These are phyloP conservation scores for Trichoderma sp. DNA, from an alignment of 2,329 filamentous ascomycete genomes.

Conservation along the genomic window DNA sequence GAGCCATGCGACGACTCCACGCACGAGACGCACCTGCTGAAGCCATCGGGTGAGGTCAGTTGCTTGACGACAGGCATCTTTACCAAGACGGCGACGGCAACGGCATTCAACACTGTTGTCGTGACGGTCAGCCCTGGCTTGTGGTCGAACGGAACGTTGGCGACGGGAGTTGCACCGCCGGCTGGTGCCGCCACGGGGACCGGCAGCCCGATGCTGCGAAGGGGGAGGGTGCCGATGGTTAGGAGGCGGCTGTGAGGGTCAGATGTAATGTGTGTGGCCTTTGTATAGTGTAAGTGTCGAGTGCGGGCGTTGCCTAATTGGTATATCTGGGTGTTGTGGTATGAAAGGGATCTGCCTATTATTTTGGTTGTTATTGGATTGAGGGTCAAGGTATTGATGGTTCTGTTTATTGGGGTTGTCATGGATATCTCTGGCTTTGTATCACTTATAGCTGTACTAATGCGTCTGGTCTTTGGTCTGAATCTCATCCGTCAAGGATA, in stretches of 20 bases:
- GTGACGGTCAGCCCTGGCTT: slow-evolving; percentile 34
- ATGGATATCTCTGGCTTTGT: background rate
- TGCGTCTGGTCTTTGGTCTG: too few relatives aligned
- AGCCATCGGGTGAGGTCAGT: slow-evolving; percentile 28
- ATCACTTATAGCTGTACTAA: background rate
- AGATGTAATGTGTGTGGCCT: background rate
- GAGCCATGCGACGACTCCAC: slow-evolving; percentile 34
- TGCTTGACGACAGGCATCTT: slow-evolving; percentile 34
- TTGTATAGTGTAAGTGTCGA: background rate
- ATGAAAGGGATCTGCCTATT: background rate
- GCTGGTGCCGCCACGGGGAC: slow-evolving; percentile 5
- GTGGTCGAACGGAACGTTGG: slow-evolving; percentile 13
- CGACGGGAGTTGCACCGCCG: slow-evolving; percentile 9
- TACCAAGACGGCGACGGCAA: slow-evolving; percentile 40
- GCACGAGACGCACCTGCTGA: background rate
- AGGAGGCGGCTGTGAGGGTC: slow-evolving; percentile 1
- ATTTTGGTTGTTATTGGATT: too few relatives aligned
- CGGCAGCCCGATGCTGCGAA: slow-evolving; percentile 9
- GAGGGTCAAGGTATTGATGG: too few relatives aligned
- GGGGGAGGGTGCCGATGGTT: background rate
- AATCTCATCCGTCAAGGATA: too few relatives aligned
- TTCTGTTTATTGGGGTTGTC: background rate
- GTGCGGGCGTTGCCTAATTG: background rate
- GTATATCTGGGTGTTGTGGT: slow-evolving; percentile 1
- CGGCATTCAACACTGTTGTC: slow-evolving; percentile 44